These are phyloP conservation scores for Euphorbia pulcherrima DNA, from an alignment of 345 rosid species.

Conservation along the genomic window DNA sequence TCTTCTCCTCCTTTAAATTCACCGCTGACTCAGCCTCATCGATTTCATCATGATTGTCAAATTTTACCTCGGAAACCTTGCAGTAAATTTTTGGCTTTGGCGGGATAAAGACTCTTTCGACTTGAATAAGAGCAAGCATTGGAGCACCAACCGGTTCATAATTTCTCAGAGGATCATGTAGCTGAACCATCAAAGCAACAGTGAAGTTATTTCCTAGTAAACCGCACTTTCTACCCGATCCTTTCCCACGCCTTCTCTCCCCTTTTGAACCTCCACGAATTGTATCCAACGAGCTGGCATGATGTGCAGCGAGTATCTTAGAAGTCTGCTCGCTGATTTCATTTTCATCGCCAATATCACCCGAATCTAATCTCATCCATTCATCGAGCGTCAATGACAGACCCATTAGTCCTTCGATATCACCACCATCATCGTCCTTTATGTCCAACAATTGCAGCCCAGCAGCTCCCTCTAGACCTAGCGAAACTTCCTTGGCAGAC, in stretches of 20 bases:
- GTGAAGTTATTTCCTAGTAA: constrained; percentile 89
- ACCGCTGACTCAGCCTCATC: constrained; percentile 35
- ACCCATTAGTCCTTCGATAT: constrained; percentile 76
- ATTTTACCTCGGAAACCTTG: constrained; percentile 56
- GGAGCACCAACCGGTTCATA: constrained; percentile 91
- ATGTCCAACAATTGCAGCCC: constrained; percentile 77
- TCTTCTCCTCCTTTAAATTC: constrained; percentile 26
- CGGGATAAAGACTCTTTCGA: constrained; percentile 83
- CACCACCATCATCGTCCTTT: constrained; percentile 49
- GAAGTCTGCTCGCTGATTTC: constrained; percentile 77
- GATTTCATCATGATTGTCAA: constrained; percentile 42
- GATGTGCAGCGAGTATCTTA: constrained; percentile 84
- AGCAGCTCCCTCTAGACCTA: constrained; percentile 78
- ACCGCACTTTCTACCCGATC: constrained; percentile 64
- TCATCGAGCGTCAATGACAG: constrained; percentile 84
- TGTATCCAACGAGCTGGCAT: constrained; percentile 63
- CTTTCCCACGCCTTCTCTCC: constrained; percentile 58
- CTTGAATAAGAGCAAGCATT: constrained; percentile 93
- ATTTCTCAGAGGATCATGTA: constrained; percentile 73
- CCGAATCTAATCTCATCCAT: constrained; percentile 91
- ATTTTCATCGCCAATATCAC: constrained; percentile 71
- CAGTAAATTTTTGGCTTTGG: constrained; percentile 77
- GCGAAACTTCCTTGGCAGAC: constrained; percentile 61
- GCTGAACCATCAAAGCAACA: constrained; percentile 86
- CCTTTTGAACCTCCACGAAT: constrained; percentile 68